Evolutionary conservation across 108 stramenopile genomes (phyloP), one percentile per base, ranked within the genome.

Genomic region (Discostella stelligeroides): DNA sequence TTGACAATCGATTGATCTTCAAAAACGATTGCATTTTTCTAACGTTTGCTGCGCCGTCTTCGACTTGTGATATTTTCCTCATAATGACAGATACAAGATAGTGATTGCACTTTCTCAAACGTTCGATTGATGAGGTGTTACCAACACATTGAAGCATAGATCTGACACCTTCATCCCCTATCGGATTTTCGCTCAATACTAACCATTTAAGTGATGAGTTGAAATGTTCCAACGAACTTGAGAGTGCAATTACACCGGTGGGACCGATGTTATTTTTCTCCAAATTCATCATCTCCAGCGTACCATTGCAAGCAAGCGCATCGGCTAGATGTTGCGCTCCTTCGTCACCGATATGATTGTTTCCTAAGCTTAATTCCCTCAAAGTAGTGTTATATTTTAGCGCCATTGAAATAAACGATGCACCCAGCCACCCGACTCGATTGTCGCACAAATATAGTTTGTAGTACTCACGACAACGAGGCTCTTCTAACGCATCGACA

Each of bases 311-410:
- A 2, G 3, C 7, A 10, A 88, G 66, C 10, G 68, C 58, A 6
- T 64, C 55, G 15, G 72, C 49, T 10, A 88, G 29, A 15, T 71
- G 27, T 21, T 18, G 21, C 10, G 68, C 83, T 30, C 80, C 81
- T 38, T 60, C 74, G 38, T 85, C 81, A 6, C 83, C 83, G 10
- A 88, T 42, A 20, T 54, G 38, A 55, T 88, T 88, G 50, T 68
- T 56, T 12, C 51, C 50, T 15, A 88, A 40, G 54, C 71, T 71
- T 50, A 88, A 50, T 54, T 76, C 74, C 20, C 68, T 48, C 43
- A 88, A 43, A 0, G 74, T 80, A 47, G 72, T 73, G 42, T 82
- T 81, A 54, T 56, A 42, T 42, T 70, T 46, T 15, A 23, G 60
- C 57, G 54, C 18, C n/a, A 1, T 18, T 20, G 75, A 81, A 27